Evolutionary conservation across 1,139 yeast species (phyloP).

Genomic region (Hyphopichia burtonii): DNA sequence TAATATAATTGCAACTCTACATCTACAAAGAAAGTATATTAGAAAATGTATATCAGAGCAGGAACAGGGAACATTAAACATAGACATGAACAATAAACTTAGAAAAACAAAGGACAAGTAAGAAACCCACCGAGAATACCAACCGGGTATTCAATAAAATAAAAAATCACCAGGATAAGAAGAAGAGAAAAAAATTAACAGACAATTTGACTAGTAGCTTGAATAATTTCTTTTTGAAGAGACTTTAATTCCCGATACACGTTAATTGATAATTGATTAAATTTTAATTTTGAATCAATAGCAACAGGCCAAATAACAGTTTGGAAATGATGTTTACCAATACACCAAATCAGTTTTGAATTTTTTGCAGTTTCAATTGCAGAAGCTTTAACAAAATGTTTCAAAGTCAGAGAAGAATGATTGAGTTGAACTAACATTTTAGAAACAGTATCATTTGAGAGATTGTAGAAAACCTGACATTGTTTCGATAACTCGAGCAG

Average conservation of each 20-base stretch:
- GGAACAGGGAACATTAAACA: too few species aligned
- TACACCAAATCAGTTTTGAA: background rate
- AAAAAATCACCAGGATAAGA: background rate
- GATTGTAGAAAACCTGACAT: background rate
- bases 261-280: background rate
- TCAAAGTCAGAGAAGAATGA: background rate
- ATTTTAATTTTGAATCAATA: conserved; percentile 1
- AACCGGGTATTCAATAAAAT: background rate
- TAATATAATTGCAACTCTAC: too few species aligned
- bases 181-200: background rate
- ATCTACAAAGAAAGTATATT: too few species aligned
- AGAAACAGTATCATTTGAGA: background rate
- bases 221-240: background rate
- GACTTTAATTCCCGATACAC: background rate
- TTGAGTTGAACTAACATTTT: background rate
- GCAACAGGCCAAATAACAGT: background rate
- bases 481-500: background rate
- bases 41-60: too few species aligned
- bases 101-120: background rate
- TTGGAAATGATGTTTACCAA: background rate
- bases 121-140: background rate
- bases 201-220: background rate
- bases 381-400: background rate
- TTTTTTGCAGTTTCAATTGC: background rate
- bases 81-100: background rate